Percentiles rank a stretch among this genome's conserved stretches.
These are phyloP conservation scores for Samsoniella hepiali DNA, from an alignment of 2,329 filamentous ascomycete species.

Conservation along the genomic window DNA sequence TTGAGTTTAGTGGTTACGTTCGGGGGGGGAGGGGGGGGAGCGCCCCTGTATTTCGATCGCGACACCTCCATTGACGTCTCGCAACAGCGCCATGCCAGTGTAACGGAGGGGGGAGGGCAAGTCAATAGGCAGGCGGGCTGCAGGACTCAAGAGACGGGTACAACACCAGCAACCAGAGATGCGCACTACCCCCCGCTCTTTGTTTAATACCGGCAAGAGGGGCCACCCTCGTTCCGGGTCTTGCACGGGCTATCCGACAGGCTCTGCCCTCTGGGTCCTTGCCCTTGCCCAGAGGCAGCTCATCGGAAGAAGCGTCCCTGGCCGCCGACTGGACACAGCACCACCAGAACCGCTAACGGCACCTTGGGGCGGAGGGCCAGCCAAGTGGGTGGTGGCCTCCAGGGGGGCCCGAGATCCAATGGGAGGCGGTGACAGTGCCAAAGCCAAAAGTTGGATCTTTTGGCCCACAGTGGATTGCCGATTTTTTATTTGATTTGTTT, in stretches of 20 bases:
- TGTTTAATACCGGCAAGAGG: neutral
- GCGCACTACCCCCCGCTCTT: neutral
- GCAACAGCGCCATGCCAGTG: no score
- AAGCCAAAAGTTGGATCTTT: neutral
- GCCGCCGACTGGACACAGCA: no score
- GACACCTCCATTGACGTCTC: no score
- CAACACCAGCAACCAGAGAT: neutral
- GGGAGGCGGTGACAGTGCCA: neutral
- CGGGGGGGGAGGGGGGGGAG: no score
- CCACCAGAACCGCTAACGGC: neutral
- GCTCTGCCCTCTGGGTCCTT: neutral
- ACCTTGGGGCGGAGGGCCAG: no score
- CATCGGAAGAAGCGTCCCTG: no score
- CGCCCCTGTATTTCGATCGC: no score
- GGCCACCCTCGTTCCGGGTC: neutral
- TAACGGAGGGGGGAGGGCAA: no score
- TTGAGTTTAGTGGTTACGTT: no score
- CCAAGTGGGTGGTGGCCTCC: neutral
- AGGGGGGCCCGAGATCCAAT: no score
- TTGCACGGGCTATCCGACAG: neutral
- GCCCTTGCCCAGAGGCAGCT: no score
- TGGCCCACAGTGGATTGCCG: neutral
- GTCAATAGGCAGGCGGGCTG: no score
- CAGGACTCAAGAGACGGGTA: neutral
- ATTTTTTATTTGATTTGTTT: neutral